These are phyloP conservation scores for Leersia perrieri DNA, from an alignment of 176 grass and related monocot genomes.

Conservation along the genomic window DNA sequence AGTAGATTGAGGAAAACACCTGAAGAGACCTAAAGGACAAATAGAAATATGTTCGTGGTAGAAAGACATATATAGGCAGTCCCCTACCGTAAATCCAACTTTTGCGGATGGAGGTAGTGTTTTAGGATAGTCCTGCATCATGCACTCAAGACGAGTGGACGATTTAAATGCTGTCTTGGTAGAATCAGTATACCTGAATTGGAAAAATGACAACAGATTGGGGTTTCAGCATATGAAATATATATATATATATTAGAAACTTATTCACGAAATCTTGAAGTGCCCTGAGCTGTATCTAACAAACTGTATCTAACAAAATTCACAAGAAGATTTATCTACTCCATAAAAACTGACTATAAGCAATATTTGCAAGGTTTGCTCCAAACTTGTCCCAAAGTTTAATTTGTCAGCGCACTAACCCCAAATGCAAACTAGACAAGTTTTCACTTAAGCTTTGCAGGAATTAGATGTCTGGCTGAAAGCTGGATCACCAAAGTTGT, in stretches of 20 bases:
- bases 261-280: background rate
- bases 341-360: background rate
- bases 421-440: too few species aligned
- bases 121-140: slow-evolving; percentile 99
- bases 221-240: background rate
- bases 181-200: slow-evolving; percentile 75
- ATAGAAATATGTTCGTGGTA: background rate
- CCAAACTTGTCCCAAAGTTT: background rate
- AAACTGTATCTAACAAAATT: slow-evolving; percentile 6
- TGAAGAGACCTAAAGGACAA: background rate
- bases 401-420: background rate
- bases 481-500: too few species aligned
- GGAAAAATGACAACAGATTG: slow-evolving; percentile 7
- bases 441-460: too few species aligned
- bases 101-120: slow-evolving; percentile 70
- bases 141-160: slow-evolving; percentile 92
- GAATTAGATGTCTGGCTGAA: too few species aligned
- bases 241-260: background rate
- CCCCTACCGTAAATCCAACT: slow-evolving; percentile 94
- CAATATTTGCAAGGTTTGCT: background rate
- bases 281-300: background rate
- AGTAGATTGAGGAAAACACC: background rate
- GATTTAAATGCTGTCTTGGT: slow-evolving; percentile 92
- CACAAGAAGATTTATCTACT: background rate
- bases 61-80: background rate